phyloP scores from a whole-genome alignment of 352 stramenopile genomes.

The Saprolegnia parasitica region DNA sequence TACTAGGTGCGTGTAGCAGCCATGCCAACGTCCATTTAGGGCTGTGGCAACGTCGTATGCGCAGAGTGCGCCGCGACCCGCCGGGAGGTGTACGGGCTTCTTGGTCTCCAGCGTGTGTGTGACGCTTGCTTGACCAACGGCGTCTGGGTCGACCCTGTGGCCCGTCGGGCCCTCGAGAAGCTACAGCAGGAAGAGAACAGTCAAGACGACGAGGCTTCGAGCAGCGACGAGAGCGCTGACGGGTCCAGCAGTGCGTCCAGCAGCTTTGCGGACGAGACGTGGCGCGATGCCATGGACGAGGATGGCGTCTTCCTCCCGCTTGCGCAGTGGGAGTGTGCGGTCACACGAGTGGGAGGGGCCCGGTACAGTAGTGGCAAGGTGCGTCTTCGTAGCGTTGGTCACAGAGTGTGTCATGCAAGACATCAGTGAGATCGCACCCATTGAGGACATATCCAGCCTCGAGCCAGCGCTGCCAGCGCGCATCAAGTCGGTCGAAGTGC shows the following conservation, averaged over 20 bases:
- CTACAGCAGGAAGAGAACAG: background rate
- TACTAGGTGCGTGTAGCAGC: background rate
- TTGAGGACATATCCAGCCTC: background rate
- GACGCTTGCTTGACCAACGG: slow-evolving; percentile 23
- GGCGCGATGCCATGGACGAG: too few species aligned
- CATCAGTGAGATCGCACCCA: background rate
- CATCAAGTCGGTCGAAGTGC: too few species aligned
- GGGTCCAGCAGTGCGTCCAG: background rate
- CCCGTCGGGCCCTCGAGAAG: background rate
- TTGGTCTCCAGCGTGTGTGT: slow-evolving; percentile 23
- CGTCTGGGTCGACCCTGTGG: slow-evolving; percentile 24
- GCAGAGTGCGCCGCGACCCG: background rate
- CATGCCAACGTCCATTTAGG: background rate
- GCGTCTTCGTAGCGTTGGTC: background rate
- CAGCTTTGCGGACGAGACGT: too few species aligned
- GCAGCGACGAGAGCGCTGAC: background rate
- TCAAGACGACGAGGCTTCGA: background rate
- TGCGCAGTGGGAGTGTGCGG: too few species aligned
- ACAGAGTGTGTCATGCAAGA: background rate
- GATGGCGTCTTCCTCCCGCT: too few species aligned
- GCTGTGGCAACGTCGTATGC: slow-evolving; percentile 26
- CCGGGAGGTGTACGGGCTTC: slow-evolving; percentile 18
- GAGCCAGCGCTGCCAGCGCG: too few species aligned
- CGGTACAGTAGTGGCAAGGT: background rate
- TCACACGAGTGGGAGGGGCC: background rate